Conservation (phyloP, 2,329 filamentous ascomycete species). For the Fusarium solani-melongenae region DNA sequence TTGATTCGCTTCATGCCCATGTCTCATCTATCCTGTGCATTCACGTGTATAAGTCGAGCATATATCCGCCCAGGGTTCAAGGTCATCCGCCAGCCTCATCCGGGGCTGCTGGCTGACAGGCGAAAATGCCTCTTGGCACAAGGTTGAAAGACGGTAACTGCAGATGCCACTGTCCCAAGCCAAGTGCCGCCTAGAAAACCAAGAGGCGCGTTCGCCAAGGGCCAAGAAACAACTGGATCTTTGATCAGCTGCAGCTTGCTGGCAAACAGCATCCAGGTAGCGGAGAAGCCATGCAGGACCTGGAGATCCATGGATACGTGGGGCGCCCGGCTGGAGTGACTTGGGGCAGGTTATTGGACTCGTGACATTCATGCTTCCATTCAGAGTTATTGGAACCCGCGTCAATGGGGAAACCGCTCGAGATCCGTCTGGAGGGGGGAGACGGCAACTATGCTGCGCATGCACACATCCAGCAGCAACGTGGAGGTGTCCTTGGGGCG, state of each 20-base stretch:
- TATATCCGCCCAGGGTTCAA: neutral
- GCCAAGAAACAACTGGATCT: conserved; percentile 2
- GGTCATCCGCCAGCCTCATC: conserved; percentile 17
- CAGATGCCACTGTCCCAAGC: neutral
- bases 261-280: neutral
- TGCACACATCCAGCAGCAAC: neutral
- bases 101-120: neutral
- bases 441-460: neutral
- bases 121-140: neutral
- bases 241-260: neutral
- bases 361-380: neutral
- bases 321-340: neutral
- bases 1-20: conserved; percentile 3
- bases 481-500: conserved; percentile 1
- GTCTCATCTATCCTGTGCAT: neutral
- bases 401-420: neutral
- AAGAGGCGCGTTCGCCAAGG: conserved; percentile 10
- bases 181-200: neutral
- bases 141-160: neutral
- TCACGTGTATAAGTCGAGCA: conserved; percentile 9
- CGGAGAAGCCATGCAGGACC: neutral
- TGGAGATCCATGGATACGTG: neutral
- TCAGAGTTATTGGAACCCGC: neutral
- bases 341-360: neutral
- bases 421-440: neutral